Conservation (phyloP, 768 basidiomycete genomes). For the Suillus weaverae region DNA sequence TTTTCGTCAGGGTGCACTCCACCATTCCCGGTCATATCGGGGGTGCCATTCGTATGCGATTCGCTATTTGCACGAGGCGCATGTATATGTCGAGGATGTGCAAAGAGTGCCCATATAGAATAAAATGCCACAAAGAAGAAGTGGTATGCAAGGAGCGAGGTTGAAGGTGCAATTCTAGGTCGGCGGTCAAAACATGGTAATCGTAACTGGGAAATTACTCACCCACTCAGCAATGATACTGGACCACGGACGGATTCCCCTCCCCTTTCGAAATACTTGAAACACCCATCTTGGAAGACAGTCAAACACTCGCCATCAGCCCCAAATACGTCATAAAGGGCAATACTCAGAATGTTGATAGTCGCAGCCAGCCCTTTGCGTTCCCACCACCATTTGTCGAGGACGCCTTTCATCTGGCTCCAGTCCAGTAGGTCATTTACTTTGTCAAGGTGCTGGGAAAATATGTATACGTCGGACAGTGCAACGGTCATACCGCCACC, state of each 20-base stretch:
- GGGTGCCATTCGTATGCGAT: conserved; percentile 1
- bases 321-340: conserved; percentile 91
- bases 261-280: conserved; percentile 95
- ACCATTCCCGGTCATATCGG: neutral
- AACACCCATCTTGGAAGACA: conserved; percentile 80
- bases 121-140: conserved; percentile 97
- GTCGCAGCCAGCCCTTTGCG: conserved; percentile 83
- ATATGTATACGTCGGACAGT: conserved; percentile 77
- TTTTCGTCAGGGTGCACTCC: neutral
- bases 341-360: conserved; percentile 90
- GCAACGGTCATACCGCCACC: conserved; percentile 99
- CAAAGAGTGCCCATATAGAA: conserved; percentile 81
- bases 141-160: conserved; percentile 78
- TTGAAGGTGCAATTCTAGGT: conserved; percentile 75
- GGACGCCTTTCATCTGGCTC: conserved; percentile 46
- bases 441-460: conserved; percentile 58
- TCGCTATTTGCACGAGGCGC: conserved; percentile 20
- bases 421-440: conserved; percentile 48
- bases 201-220: conserved; percentile 25
- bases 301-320: conserved; percentile 80
- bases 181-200: neutral
- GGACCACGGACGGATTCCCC: conserved; percentile 88
- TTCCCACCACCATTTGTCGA: conserved; percentile 82
- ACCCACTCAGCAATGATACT: conserved; percentile 89
- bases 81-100: conserved; percentile 46